A percentile compares a stretch with the other conserved stretches of the same genome.
Conservation (phyloP, 106 monocot species). For the Triglochin maritima region DNA sequence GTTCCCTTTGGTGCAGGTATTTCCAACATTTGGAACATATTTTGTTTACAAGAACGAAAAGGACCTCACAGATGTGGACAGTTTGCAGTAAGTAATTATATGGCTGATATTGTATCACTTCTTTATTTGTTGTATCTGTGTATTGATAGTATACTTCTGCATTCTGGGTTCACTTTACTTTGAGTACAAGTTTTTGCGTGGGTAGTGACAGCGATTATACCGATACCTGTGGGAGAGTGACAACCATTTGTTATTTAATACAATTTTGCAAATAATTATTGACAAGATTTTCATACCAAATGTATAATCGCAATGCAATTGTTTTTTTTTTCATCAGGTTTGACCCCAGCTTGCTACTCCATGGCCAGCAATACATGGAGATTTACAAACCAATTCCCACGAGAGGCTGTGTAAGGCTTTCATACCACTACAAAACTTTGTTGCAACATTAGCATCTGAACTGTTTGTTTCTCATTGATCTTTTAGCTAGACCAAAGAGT, state of each 20-base stretch:
- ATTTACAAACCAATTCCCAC: constrained; percentile 77
- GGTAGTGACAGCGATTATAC: background rate
- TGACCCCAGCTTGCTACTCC: constrained; percentile 62
- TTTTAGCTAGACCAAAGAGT: background rate
- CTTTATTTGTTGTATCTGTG: background rate
- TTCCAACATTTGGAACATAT: constrained; percentile 75
- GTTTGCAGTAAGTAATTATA: constrained; percentile 27
- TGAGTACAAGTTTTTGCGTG: background rate
- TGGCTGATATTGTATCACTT: background rate
- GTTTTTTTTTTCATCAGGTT: constrained; percentile 33
- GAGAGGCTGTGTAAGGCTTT: constrained; percentile 39
- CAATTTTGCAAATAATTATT: too few relatives aligned
- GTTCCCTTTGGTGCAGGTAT: constrained; percentile 44
- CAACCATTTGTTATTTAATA: too few relatives aligned
- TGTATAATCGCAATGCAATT: background rate
- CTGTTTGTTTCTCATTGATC: background rate
- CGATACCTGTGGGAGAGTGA: background rate
- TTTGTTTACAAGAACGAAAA: constrained; percentile 43
- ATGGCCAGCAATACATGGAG: constrained; percentile 96
- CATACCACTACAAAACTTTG: background rate
- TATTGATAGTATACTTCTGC: background rate
- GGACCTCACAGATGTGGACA: constrained; percentile 37
- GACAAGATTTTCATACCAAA: background rate
- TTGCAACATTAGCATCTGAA: background rate
- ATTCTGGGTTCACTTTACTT: too few relatives aligned